phyloP scores from a whole-genome alignment of 768 basidiomycete genomes.

The Rhodotorula sphaerocarpa region DNA sequence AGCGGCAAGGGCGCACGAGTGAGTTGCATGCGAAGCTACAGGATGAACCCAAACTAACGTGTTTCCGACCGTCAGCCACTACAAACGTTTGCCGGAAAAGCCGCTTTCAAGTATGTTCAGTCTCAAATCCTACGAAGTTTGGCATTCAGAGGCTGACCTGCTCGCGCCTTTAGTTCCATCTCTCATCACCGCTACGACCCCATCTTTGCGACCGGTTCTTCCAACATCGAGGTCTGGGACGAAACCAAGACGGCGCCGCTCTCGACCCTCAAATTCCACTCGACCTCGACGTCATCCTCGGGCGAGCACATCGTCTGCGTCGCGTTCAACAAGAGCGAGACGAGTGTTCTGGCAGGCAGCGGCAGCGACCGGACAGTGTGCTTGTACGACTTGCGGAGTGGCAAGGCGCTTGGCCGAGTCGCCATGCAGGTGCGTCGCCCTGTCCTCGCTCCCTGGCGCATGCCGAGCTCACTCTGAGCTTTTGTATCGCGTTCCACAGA shows the following conservation, averaged over 20 bases:
- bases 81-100: slow-evolving; percentile 72
- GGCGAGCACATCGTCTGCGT: slow-evolving; percentile 81
- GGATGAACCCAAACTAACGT: no score
- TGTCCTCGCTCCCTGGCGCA: neutral
- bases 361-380: slow-evolving; percentile 94
- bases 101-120: slow-evolving; percentile 68
- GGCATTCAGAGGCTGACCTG: neutral
- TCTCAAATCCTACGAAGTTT: neutral
- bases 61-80: slow-evolving; percentile 53
- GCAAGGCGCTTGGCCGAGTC: slow-evolving; percentile 83
- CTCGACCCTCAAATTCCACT: slow-evolving; percentile 36
- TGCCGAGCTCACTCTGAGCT: neutral
- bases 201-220: slow-evolving; percentile 90
- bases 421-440: slow-evolving; percentile 65
- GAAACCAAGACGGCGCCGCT: slow-evolving; percentile 60
- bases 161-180: slow-evolving; percentile 56
- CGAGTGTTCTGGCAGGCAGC: slow-evolving; percentile 86
- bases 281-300: slow-evolving; percentile 72
- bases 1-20: slow-evolving; percentile 40
- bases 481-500: slow-evolving; percentile 46
- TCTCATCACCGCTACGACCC: slow-evolving; percentile 84
- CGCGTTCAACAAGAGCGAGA: slow-evolving; percentile 87
- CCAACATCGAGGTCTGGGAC: slow-evolving; percentile 93
- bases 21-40: no score
- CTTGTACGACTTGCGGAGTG: slow-evolving; percentile 90